phyloP scores from a whole-genome alignment of 2,329 filamentous ascomycete species.

The Aspergillus costaricaensis region DNA sequence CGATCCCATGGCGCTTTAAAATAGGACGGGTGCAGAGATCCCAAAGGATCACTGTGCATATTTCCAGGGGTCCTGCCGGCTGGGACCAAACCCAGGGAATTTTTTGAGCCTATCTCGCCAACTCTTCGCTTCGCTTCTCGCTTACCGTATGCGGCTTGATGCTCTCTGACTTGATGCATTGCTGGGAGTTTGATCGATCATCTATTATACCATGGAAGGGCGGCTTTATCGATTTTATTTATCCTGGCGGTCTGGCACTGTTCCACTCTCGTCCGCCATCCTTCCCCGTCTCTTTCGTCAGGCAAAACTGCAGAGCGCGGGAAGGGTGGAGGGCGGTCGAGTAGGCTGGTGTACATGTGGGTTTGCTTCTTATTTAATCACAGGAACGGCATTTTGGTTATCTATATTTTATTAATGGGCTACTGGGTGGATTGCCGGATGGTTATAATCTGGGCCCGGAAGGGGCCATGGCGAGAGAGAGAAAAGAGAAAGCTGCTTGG shows the following conservation, averaged over 20 bases:
- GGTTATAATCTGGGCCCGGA: not conserved
- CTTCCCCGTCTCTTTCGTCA: not conserved
- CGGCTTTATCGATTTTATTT: slow-evolving; percentile 22
- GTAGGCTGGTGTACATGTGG: slow-evolving; percentile 4
- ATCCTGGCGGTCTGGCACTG: slow-evolving; percentile 16
- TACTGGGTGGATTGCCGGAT: slow-evolving; percentile 5
- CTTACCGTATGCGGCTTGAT: slow-evolving; percentile 14
- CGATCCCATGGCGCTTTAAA: not conserved
- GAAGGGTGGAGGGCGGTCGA: not conserved
- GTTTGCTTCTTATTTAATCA: not conserved
- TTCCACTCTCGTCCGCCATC: slow-evolving; percentile 2
- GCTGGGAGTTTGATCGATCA: slow-evolving; percentile 32
- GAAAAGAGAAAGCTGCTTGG: not conserved
- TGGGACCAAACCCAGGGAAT: slow-evolving; percentile 17
- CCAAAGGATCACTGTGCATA: slow-evolving; percentile 10
- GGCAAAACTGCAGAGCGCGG: not conserved
- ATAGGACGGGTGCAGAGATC: slow-evolving; percentile 5
- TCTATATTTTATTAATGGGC: slow-evolving; percentile 9
- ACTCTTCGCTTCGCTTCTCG: slow-evolving; percentile 14
- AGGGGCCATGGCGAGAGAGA: not conserved
- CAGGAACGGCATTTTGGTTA: slow-evolving; percentile 6
- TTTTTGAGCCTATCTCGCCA: slow-evolving; percentile 7
- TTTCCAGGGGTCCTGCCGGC: slow-evolving; percentile 22
- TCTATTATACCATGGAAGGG: slow-evolving; percentile 26
- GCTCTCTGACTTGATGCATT: slow-evolving; percentile 32